Percentiles rank a stretch among this genome's conserved stretches.
These are phyloP conservation scores for Solanum aculeatissimum DNA, from an alignment of 305 asterid genomes.

Conservation along the genomic window DNA sequence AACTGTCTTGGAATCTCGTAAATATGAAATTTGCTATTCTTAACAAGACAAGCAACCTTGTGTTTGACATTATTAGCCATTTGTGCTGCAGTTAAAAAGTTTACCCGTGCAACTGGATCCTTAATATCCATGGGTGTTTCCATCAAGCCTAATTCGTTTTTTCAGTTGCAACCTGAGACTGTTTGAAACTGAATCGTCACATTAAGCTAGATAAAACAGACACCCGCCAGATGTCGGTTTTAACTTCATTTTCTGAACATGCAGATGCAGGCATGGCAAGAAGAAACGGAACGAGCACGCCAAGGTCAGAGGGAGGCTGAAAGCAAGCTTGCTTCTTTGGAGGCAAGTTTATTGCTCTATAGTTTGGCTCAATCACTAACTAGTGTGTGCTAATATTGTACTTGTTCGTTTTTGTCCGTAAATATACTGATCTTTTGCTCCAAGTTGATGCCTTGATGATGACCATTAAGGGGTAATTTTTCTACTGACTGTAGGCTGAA, in stretches of 20 bases:
- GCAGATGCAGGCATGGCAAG: slow-evolving; percentile 98
- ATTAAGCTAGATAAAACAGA: not conserved
- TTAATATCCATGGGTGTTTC: not conserved
- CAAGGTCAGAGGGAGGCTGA: slow-evolving; percentile 97
- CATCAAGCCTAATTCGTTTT: not conserved
- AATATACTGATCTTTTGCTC: not conserved
- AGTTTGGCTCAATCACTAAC: not conserved
- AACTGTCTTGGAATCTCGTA: not conserved
- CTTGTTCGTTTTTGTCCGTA: not conserved
- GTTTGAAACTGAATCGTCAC: not conserved
- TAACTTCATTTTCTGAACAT: slow-evolving; percentile 15
- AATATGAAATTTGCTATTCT: not conserved
- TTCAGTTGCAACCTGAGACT: not conserved
- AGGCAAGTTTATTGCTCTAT: slow-evolving; percentile 53
- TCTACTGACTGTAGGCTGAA: slow-evolving; percentile 56
- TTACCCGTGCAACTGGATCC: not conserved
- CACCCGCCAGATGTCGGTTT: not conserved
- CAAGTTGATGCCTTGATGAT: not conserved
- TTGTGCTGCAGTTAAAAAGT: not conserved
- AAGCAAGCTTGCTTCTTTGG: slow-evolving; percentile 81
- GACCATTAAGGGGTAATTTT: not conserved
- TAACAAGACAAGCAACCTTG: not conserved
- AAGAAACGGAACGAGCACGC: slow-evolving; percentile 98
- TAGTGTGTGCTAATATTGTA: not conserved
- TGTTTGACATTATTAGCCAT: not conserved